Evolutionary conservation across 2,329 filamentous ascomycete species (phyloP).

Genomic region (Pestalotiopsis sp.): DNA sequence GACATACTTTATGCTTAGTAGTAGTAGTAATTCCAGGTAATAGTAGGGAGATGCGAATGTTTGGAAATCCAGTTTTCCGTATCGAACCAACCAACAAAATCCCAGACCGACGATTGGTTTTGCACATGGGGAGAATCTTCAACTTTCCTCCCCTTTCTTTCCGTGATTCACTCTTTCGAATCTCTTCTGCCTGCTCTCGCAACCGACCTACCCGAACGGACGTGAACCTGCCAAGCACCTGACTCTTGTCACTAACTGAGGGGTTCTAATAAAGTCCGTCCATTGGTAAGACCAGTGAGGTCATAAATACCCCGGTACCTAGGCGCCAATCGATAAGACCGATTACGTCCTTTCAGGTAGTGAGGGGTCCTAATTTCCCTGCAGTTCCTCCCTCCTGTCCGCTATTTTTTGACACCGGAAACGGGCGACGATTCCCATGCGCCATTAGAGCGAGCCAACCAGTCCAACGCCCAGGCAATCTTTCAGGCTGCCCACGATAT

Average conservation of each 20-base stretch:
- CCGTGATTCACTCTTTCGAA: not conserved
- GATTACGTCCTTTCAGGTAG: conserved; percentile 2
- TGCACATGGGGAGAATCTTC: not conserved
- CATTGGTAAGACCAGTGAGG: conserved; percentile 5
- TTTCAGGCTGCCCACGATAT: not conserved
- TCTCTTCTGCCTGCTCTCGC: no score
- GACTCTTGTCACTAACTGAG: not conserved
- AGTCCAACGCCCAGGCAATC: not conserved
- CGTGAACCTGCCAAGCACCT: not conserved
- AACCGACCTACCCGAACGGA: no score
- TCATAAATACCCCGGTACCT: conserved; percentile 1
- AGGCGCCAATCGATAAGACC: conserved; percentile 11
- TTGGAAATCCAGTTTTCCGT: not conserved
- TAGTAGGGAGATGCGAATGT: not conserved
- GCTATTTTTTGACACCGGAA: conserved; percentile 4
- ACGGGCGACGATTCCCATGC: conserved; percentile 6
- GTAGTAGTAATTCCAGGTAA: not conserved
- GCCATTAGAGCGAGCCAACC: not conserved
- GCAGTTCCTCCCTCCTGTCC: not conserved
- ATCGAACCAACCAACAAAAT: not conserved
- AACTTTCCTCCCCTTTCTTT: not conserved
- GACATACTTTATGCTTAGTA: not conserved
- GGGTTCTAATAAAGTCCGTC: not conserved
- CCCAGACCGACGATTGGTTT: not conserved
- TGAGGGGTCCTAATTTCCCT: conserved; percentile 11